Base-by-base conservation (phyloP, 164 flowering plant species). In the Magnolia sinica region DNA sequence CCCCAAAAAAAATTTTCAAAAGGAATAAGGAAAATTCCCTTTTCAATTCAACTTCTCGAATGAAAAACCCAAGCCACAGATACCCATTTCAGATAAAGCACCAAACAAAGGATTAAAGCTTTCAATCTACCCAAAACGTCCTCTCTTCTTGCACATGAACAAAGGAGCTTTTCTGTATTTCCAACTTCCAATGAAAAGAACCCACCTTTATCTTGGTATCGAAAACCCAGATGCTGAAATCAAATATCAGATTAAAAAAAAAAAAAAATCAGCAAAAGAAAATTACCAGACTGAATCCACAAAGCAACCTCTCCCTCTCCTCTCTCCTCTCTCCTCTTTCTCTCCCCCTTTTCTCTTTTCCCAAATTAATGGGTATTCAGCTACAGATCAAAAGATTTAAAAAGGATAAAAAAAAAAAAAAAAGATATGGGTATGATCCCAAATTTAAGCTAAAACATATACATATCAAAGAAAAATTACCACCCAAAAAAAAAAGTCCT, bases 301-400 rank as follows among this genome's bases (percentile, higher is more conserved):
- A 11, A 9, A 55, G 11, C 2, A 37, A 37, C 7, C 45, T n/a
- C 68, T 61, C 59, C 59, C 7, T 55, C 73, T 20, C 45, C 45
- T 72, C 63, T 55, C 73, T 20, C 45, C 45, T 72, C 63, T 55
- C 20, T 8, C 16, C 63, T 65, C 68, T 27, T 1, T 27, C 68
- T 4, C 71, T 73, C 66, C 4, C 37, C 20, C 58, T 58, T 18
- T 51, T 63, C 75, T 27, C 23, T 14, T 72, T 23, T 8, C 29
- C 29, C 76, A 64, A 74, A 74, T 20, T 74, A 50, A 49, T 9
- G 69, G 69, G 70, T 64, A 74, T 50, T 64, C 37, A 74, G 70
- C 59, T 64, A 55, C 61, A 22, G 70, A 74, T 64, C 58, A 10
- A 11, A 55, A 11, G 18, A 55, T 3, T 11, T 27, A 1, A 27